These are phyloP conservation scores for Flaveria ramosissima DNA, from an alignment of 129 eudicot species.

Conservation along the genomic window DNA sequence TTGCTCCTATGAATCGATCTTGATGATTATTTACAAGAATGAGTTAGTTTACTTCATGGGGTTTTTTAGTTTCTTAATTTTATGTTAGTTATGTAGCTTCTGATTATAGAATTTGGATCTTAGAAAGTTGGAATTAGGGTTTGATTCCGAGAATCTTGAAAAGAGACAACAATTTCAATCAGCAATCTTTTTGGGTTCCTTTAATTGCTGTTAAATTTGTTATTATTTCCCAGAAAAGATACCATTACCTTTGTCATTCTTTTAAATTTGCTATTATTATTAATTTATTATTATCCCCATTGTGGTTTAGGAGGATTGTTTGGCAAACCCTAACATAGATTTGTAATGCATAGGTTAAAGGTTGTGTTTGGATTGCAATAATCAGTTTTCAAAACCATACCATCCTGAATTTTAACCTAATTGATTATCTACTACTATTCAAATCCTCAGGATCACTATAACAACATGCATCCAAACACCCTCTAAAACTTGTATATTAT, in stretches of 20 bases:
- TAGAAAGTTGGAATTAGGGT: constrained; percentile 3
- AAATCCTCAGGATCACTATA: background rate
- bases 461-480: background rate
- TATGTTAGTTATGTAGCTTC: constrained; percentile 17
- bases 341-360: constrained; percentile 4
- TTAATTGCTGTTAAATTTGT: background rate
- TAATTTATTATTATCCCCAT: background rate
- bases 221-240: background rate
- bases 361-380: constrained; percentile 15
- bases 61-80: constrained; percentile 17
- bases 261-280: background rate
- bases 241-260: background rate
- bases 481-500: background rate
- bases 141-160: background rate
- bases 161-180: constrained; percentile 7
- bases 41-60: constrained; percentile 6
- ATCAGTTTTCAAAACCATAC: background rate
- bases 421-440: background rate
- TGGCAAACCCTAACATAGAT: constrained; percentile 19
- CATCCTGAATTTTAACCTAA: background rate
- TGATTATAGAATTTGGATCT: constrained; percentile 12
- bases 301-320: constrained; percentile 6
- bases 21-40: background rate
- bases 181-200: constrained; percentile 13
- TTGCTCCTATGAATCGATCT: background rate